Base-by-base conservation (phyloP, 192 early-diverging fungal species). In the Coemansia brasiliensis region DNA sequence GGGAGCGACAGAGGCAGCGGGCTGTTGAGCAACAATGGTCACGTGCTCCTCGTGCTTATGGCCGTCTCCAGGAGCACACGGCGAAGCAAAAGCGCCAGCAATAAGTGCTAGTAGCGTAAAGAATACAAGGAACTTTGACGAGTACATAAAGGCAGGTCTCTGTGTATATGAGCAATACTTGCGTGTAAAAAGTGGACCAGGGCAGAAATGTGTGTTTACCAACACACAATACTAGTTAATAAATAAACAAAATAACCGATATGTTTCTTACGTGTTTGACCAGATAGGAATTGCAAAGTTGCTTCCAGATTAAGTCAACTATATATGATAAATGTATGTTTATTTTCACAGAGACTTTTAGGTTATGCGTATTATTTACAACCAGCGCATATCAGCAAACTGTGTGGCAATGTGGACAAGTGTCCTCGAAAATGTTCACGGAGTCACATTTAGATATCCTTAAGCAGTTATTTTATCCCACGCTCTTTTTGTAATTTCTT, bases 371-470 rank as follows among this genome's bases (percentile, higher is more conserved):
- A 16, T 16, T 12, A 21, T 45, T 49, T 24, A 49, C 44, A 26
- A 49, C 17, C 46, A 13, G 46, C 8, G 11, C 16, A 26, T 26
- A n/a, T 16, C 2, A 49, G n/a, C 21, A 26, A 25, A 8, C 6
- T 22, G 46, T 49, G 46, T 49, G 15, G 46, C 46, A 49, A 26
- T 49, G 22, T 49, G 46, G 32, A 26, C 21, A 22, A 49, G 24
- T 49, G 46, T 49, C 46, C 44, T 46, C 24, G 32, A 49, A 49
- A n/a, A 24, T 49, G 46, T 26, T 49, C 46, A 49, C 46, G 46
- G 46, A n/a, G 16, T 49, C 24, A 49, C 46, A 49, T 49, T 26
- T 24, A 26, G 12, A 22, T 49, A 25, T 26, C 6, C 1, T 35
- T 26, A 15, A 24, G 46, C 46, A 49, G 46, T 49, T 49, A 49